Evolutionary conservation across 192 early-diverging fungal species (phyloP).

Genomic region (Podila clonocystis): DNA sequence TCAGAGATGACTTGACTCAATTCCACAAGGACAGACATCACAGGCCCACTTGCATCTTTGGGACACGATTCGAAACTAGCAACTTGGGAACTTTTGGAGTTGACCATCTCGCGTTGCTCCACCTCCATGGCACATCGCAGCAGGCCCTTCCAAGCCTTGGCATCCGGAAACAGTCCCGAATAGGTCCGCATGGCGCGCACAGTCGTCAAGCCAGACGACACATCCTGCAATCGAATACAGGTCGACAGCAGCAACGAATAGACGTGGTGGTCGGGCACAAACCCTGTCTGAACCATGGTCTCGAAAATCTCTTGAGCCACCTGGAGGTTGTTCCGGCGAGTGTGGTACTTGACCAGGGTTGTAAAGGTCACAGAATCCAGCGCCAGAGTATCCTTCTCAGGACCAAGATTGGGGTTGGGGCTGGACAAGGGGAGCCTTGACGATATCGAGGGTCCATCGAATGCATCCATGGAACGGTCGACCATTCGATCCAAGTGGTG

Average conservation of each 20-base stretch:
- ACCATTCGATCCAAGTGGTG: too few relatives aligned
- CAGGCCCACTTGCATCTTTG: not conserved
- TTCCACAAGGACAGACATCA: conserved; percentile 20
- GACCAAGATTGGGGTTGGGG: too few relatives aligned
- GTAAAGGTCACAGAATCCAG: conserved; percentile 29
- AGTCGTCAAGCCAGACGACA: conserved; percentile 9
- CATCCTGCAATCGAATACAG: conserved; percentile 31
- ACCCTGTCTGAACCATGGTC: conserved; percentile 31
- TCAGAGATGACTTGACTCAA: conserved; percentile 12
- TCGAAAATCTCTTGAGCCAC: conserved; percentile 24
- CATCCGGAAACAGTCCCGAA: conserved; percentile 21
- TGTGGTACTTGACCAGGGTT: conserved; percentile 43
- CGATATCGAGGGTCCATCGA: too few relatives aligned
- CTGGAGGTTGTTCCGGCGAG: conserved; percentile 19
- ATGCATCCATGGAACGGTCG: too few relatives aligned
- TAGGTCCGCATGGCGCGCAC: conserved; percentile 16
- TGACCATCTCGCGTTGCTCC: not conserved
- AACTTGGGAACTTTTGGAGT: too few relatives aligned
- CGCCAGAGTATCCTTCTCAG: not conserved
- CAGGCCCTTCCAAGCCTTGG: conserved; percentile 47
- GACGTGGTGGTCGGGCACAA: conserved; percentile 19
- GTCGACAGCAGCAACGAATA: conserved; percentile 20
- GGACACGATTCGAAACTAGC: not conserved
- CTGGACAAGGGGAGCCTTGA: too few relatives aligned
- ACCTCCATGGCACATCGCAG: conserved; percentile 29